Base-by-base conservation (phyloP, 164 flowering plant species). In the Magnolia officinalis region DNA sequence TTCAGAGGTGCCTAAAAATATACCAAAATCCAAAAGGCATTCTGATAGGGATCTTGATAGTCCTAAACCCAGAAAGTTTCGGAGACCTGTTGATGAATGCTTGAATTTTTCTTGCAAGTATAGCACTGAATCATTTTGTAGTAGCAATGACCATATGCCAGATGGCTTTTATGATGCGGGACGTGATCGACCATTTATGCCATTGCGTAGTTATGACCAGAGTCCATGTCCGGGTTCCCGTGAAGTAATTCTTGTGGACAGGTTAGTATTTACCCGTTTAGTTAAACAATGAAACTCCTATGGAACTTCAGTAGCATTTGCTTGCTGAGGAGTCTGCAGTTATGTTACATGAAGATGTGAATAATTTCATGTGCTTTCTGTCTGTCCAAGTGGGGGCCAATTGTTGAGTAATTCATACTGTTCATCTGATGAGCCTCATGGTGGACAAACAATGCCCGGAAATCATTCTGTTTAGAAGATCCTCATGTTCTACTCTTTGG, bases 111-210 rank as follows among this genome's bases (percentile, higher is more conserved):
- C 98, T 24, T 68, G 76, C 80, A 90, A 91, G 81, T 96, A 92
- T 76, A 91, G 88, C 73, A 76, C 26, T 29, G 78, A 75, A 65
- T 96, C 99, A 77, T 89, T 87, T 70, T 96, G 98, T 81, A 76
- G 93, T 77, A 74, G 76, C 75, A 84, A 86, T 73, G 99, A 96
- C 81, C 82, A 63, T 79, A 79, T 96, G 59, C 89, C 92, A 67
- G 99, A 96, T 87, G 98, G 99, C 4, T 96, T 96, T 81, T 96
- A 91, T 88, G 99, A 96, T 86, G 97, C 97, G 7, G 99, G 99
- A 7, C 93, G 97, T 73, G 97, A 90, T 80, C 85, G 94, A 2
- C 97, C 99, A 65, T 96, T 94, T 74, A 86, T 87, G 95, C 80
- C 91, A 19, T 78, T 94, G 37, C 75, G 75, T 45, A 84, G 75